Base-by-base conservation (phyloP, 306 rosid genomes). In the Hippophae gyantsensis region DNA sequence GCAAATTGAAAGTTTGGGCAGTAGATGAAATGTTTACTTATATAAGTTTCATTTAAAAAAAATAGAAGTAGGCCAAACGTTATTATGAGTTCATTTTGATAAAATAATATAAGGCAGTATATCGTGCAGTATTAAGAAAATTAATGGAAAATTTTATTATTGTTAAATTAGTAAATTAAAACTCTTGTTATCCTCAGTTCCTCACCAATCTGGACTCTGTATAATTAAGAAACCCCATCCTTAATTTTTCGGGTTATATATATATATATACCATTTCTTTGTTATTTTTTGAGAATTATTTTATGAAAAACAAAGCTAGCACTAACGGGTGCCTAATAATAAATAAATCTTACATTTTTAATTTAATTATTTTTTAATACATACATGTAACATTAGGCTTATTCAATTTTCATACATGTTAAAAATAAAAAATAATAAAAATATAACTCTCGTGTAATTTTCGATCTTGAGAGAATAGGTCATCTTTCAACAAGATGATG, bases 401-500 rank as follows among this genome's bases (percentile, higher is more conserved):
- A 18, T 18, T 1, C 23, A 18, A 18, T 18, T 18, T 18, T 18
- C 23, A 18, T 18, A 18, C 23, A 18, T 18, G 23, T 18, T 18
- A 18, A 18, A 18, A 18, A 18, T 0, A 18, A 18, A 18, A n/a
- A n/a, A n/a, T n/a, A n/a, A 18, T 18, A 18, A 18, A 18, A 18
- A 18, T 18, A 1, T 18, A 0, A 18, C 23, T 0, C 23, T 18
- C 23, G 23, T 18, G 23, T 18, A 18, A 54, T 70, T 80, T 78
- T 77, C 78, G 82, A 82, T 84, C 78, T 69, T 56, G 61, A 56
- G 70, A 52, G 69, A 64, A 54, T 41, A 71, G 73, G 6, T 63
- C 41, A n/a, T 18, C 54, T 50, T 66, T 73, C 73, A 80, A 72
- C 43, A 79, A 47, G 82, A 72, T 70, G 80, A 86, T 72, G 82